Base-by-base conservation (phyloP, 2,329 filamentous ascomycete genomes). In the Trichoderma pleuroti region DNA sequence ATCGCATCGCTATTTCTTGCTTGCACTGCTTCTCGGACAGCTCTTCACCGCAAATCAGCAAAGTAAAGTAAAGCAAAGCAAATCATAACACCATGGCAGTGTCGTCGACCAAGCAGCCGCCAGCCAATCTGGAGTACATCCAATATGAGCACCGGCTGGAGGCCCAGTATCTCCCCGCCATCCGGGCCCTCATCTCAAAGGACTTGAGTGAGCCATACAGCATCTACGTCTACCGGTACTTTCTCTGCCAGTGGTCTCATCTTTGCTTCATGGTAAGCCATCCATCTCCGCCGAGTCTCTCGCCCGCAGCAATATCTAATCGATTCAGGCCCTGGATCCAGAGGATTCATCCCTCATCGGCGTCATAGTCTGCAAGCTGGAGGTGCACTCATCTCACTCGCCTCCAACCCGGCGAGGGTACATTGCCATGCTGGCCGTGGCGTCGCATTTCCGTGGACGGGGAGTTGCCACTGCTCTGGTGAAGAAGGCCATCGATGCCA, bases 151-250 rank as follows among this genome's bases (percentile, higher is more conserved):
- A 91, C 78, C 80, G 80, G 11, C 82, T 90, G 24, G 89, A 91
- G 76, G 81, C 85, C 56, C 80, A 87, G 79, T 87, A 96, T 79
- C 89, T 99, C 54, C 90, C 94, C 42, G 90, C 93, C 54, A 98
- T 99, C 81, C 91, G 95, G 69, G 91, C 94, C 70, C 84, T 99
- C 78, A 99, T 99, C 77, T 96, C 94, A 57, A 97, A 95, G 77
- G 96, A 98, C 79, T 87, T 99, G 63, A 98, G 95, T 75, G 96
- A 99, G 81, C 96, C 96, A 1, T 99, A 99, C 81, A 98, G 95
- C 82, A 98, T 99, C 79, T 99, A 99, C 83, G 96, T 99, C 71
- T 99, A 98, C 81, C 90, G 96, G 36, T 99, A 99, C 81, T 99
- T 99, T 77, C 85, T 99, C 21, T 97, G 97, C 79, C 94, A 98